Evolutionary conservation across 2,329 filamentous ascomycete genomes (phyloP).

Genomic region (Colletotrichum eremochloae): DNA sequence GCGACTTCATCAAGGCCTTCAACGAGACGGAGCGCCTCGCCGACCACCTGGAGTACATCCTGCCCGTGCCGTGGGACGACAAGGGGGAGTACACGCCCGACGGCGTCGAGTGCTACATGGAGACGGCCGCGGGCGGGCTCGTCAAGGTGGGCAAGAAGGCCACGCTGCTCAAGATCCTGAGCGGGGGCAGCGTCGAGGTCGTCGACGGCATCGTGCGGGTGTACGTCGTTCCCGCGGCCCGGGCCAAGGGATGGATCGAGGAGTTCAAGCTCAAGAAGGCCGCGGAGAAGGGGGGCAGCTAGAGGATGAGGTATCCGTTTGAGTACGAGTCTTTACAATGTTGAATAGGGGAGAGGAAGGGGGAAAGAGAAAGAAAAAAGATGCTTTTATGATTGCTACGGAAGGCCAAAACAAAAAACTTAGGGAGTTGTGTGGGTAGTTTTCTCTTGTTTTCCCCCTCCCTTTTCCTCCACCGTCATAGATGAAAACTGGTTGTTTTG

Average conservation of each 20-base stretch:
- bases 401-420: conserved; percentile 12
- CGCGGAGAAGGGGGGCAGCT: conserved; percentile 54
- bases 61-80: conserved; percentile 89
- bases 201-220: conserved; percentile 88
- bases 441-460: background rate
- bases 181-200: conserved; percentile 84
- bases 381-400: conserved; percentile 10
- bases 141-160: conserved; percentile 93
- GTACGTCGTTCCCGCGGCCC: conserved; percentile 81
- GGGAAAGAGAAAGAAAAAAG: background rate
- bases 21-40: conserved; percentile 80
- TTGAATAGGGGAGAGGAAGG: background rate
- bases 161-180: conserved; percentile 79
- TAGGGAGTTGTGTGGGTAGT: conserved; percentile 17
- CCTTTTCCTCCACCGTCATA: background rate
- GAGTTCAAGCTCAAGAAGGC: conserved; percentile 85
- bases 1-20: conserved; percentile 92
- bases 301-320: background rate
- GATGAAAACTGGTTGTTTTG: conserved; percentile 4
- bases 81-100: conserved; percentile 73
- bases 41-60: conserved; percentile 86
- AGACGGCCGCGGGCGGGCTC: conserved; percentile 82
- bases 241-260: conserved; percentile 81
- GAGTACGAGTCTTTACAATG: background rate
- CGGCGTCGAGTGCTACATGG: conserved; percentile 88